Evolutionary conservation across 306 rosid genomes (phyloP).

Genomic region (Vicia faba): DNA sequence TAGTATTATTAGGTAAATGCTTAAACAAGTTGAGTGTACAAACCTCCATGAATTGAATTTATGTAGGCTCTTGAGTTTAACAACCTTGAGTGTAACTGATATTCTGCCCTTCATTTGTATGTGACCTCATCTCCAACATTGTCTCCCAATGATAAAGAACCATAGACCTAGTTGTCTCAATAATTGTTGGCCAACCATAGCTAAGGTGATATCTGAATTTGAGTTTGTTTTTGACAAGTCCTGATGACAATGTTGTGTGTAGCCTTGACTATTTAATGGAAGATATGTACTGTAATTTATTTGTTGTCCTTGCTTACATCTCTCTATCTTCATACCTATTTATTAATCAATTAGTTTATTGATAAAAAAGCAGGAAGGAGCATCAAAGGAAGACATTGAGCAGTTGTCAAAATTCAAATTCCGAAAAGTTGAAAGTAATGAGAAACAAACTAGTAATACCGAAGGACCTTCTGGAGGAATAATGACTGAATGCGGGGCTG

Average conservation of each 20-base stretch:
- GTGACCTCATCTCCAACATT: background rate
- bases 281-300: constrained; percentile 8
- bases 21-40: background rate
- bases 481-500: constrained; percentile 81
- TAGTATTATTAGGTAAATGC: background rate
- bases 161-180: background rate
- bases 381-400: constrained; percentile 92
- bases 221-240: constrained; percentile 23
- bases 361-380: constrained; percentile 79
- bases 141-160: constrained; percentile 9
- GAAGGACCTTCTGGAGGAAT: constrained; percentile 73
- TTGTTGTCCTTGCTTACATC: constrained; percentile 29
- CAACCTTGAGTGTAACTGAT: background rate
- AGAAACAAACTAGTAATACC: constrained; percentile 52
- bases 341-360: background rate
- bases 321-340: background rate
- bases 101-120: constrained; percentile 7
- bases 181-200: constrained; percentile 10
- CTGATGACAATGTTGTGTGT: constrained; percentile 19
- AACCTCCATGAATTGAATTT: background rate
- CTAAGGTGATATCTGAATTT: constrained; percentile 24
- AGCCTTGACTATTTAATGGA: constrained; percentile 21
- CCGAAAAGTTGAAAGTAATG: constrained; percentile 49
- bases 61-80: background rate
- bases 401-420: constrained; percentile 80